Percentiles rank a stretch among this genome's conserved stretches.
Evolutionary conservation across 2,329 filamentous ascomycete species (phyloP).

Genomic region (Botrytis fragariae): DNA sequence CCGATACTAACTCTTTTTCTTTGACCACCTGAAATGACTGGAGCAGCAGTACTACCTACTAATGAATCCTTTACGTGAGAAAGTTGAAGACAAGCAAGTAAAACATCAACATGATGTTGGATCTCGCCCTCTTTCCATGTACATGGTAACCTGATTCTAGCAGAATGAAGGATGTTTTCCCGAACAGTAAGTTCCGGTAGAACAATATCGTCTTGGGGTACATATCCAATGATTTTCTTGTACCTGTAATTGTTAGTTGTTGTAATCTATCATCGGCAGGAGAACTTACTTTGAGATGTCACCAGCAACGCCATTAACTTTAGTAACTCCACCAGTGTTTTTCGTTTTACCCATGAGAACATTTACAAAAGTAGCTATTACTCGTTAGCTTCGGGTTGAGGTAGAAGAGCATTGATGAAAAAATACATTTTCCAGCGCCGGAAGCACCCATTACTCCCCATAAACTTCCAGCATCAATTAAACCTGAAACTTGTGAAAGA

Average conservation of each 20-base stretch:
- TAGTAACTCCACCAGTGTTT: slow-evolving; percentile 50
- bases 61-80: slow-evolving; percentile 43
- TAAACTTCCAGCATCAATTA: slow-evolving; percentile 53
- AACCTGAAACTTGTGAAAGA: slow-evolving; percentile 53
- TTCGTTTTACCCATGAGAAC: slow-evolving; percentile 58
- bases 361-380: slow-evolving; percentile 52
- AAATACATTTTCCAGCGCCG: slow-evolving; percentile 53
- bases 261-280: neutral
- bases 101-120: slow-evolving; percentile 51
- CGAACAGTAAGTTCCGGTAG: slow-evolving; percentile 58
- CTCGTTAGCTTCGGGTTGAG: slow-evolving; percentile 16
- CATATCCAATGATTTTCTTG: slow-evolving; percentile 60
- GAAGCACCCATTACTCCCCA: slow-evolving; percentile 59
- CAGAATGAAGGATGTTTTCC: slow-evolving; percentile 61
- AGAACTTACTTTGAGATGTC: slow-evolving; percentile 33
- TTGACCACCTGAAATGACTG: slow-evolving; percentile 61
- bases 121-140: slow-evolving; percentile 51
- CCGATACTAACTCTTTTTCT: slow-evolving; percentile 63
- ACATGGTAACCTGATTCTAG: slow-evolving; percentile 51
- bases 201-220: slow-evolving; percentile 61
- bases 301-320: slow-evolving; percentile 46
- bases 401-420: neutral
- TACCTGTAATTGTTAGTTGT: slow-evolving; percentile 40
- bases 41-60: slow-evolving; percentile 57
- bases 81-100: slow-evolving; percentile 53